Base-by-base conservation (phyloP, 495 filamentous ascomycete genomes). In the Tuber melanosporum region DNA sequence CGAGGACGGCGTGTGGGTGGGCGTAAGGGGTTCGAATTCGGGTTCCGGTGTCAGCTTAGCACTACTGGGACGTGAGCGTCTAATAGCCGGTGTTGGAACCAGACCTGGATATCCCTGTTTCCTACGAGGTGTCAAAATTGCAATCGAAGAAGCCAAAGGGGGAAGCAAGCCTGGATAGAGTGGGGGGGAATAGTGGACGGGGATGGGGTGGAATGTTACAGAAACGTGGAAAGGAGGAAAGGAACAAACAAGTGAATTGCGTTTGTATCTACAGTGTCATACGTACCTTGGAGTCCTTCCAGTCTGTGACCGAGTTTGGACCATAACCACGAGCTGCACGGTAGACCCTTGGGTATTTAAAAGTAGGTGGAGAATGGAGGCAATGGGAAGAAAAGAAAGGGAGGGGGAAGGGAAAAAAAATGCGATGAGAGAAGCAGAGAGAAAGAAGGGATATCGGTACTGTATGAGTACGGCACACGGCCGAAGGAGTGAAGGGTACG, bases 81-180 rank as follows among this genome's bases (percentile, higher is more conserved):
- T 84, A 72, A 87, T 84, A 73, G 89, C 88, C 20, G 89, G 73
- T 14, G 74, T 90, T 77, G 89, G 88, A 73, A 90, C 87, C 77
- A 87, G 89, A 73, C 87, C 88, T 49, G 86, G 87, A 72, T 87
- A 86, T 45, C 88, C 87, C 75, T 88, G 86, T 84, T 89, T 90
- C 83, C 89, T 91, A 45, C 15, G 57, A 9, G 26, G 26, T 36
- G 57, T 66, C 32, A 66, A 36, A 36, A 66, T 32, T 17, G 57
- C 57, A 32, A 66, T 26, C 5, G 57, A 32, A 36, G 26, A 3
- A 17, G 57, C 1, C 17, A 17, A 6, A 5, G 1, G 17, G 12
- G 14, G 26, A 15, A 62, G 26, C 10, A 32, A 62, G 26, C 6
- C 15, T 10, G 12, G 9, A 32, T 32, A 6, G n/a, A 32, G 52